Percentiles rank a stretch among this genome's conserved stretches.
Conservation (phyloP, 164 flowering plant genomes). For the Stephania yunnanensis region DNA sequence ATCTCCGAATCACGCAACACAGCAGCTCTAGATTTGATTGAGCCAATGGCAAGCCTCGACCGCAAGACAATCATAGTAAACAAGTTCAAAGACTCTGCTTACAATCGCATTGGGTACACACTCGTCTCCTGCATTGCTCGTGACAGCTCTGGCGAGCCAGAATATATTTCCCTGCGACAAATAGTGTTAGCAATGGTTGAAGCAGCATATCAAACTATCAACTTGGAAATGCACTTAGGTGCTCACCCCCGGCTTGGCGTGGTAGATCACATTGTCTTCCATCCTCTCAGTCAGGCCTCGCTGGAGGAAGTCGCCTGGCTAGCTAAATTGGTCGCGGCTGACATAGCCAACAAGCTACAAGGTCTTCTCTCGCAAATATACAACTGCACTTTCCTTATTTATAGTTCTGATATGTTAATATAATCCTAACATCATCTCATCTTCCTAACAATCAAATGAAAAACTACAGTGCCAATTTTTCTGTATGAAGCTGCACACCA, state of each 20-base stretch:
- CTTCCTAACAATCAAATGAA: not conserved
- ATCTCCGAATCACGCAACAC: constrained; percentile 59
- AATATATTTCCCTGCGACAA: constrained; percentile 51
- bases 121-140: constrained; percentile 46
- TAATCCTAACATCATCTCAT: not conserved
- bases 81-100: constrained; percentile 56
- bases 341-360: constrained; percentile 54
- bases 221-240: constrained; percentile 55
- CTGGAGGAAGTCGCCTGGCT: constrained; percentile 67
- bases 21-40: constrained; percentile 51
- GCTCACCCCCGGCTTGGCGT: constrained; percentile 78
- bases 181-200: constrained; percentile 59
- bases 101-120: constrained; percentile 55
- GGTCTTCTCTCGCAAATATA: constrained; percentile 23
- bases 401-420: not conserved
- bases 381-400: not conserved
- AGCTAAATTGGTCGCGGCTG: constrained; percentile 55
- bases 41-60: constrained; percentile 42
- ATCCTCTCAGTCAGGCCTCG: constrained; percentile 58
- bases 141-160: constrained; percentile 29
- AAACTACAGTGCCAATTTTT: constrained; percentile 55
- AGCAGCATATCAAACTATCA: constrained; percentile 49
- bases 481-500: constrained; percentile 70
- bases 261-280: constrained; percentile 63
- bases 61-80: constrained; percentile 48